Conservation (phyloP, 2,329 filamentous ascomycete genomes). For the Trichoderma atroviride region DNA sequence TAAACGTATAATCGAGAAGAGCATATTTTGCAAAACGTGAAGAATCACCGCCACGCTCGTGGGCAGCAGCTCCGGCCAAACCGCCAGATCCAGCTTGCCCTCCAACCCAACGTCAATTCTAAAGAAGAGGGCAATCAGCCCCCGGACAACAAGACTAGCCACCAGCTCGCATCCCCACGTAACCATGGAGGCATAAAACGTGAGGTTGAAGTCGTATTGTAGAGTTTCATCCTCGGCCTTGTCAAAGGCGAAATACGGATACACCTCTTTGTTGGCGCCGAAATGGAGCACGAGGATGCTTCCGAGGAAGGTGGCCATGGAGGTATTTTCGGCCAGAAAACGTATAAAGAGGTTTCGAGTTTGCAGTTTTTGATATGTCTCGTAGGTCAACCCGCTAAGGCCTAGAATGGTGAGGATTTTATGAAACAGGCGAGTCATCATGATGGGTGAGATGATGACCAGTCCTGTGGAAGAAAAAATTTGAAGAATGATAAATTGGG, state of each 20-base stretch:
- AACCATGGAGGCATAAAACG: slow-evolving; percentile 63
- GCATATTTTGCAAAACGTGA: slow-evolving; percentile 72
- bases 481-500: slow-evolving; percentile 67
- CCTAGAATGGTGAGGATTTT: slow-evolving; percentile 55
- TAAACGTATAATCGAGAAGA: slow-evolving; percentile 69
- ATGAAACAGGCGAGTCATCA: slow-evolving; percentile 64
- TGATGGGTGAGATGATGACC: slow-evolving; percentile 64
- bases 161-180: slow-evolving; percentile 70
- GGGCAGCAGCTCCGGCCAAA: slow-evolving; percentile 69
- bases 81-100: slow-evolving; percentile 64
- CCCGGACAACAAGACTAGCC: slow-evolving; percentile 62
- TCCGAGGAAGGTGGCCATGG: slow-evolving; percentile 69
- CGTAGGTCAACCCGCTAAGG: slow-evolving; percentile 62
- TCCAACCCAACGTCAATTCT: slow-evolving; percentile 65
- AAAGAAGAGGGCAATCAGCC: slow-evolving; percentile 61
- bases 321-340: slow-evolving; percentile 67
- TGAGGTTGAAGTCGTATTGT: slow-evolving; percentile 64
- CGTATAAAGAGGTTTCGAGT: slow-evolving; percentile 69
- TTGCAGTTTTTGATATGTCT: slow-evolving; percentile 66
- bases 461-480: slow-evolving; percentile 64
- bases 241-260: slow-evolving; percentile 71
- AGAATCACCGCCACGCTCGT: slow-evolving; percentile 67
- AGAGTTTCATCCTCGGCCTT: slow-evolving; percentile 46
- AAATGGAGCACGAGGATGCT: slow-evolving; percentile 68
- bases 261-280: slow-evolving; percentile 67